Evolutionary conservation across 2,329 filamentous ascomycete species (phyloP).

Genomic region (Alternaria incomplexa): DNA sequence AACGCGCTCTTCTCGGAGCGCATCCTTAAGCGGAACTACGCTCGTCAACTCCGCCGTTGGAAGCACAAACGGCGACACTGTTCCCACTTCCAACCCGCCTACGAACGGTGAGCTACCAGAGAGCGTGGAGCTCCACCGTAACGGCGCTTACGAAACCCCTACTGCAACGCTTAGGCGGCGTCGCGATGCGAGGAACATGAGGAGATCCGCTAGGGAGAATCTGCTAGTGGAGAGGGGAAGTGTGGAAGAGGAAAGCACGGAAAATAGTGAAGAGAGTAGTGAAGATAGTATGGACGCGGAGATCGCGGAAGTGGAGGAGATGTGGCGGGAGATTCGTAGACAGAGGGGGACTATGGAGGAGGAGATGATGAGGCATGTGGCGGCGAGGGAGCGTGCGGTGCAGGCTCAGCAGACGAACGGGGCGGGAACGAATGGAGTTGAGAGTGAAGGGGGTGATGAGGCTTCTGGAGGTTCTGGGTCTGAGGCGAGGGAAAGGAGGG

Average conservation of each 20-base stretch:
- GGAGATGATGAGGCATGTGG: not conserved
- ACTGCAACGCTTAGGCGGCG: not conserved
- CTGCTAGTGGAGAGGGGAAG: not conserved
- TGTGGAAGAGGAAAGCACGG: not conserved
- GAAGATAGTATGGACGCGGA: not conserved
- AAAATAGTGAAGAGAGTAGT: rapidly evolving
- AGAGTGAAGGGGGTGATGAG: not conserved
- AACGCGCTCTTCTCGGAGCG: not conserved
- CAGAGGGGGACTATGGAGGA: not conserved
- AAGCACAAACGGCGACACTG: not conserved
- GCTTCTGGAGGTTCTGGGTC: not conserved
- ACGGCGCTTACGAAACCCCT: not conserved
- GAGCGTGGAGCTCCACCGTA: not conserved
- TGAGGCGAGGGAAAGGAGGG: not conserved
- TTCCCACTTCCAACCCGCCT: not conserved
- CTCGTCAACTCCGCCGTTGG: not conserved
- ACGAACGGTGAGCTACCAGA: not conserved
- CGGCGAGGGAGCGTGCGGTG: not conserved
- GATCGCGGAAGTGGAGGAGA: not conserved
- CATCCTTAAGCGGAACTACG: not conserved
- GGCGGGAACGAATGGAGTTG: not conserved
- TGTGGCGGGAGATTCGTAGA: not conserved
- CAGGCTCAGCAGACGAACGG: not conserved
- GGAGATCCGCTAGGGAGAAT: not conserved
- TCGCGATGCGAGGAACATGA: not conserved